Evolutionary conservation across 2,329 filamentous ascomycete species (phyloP).

Genomic region (Aureobasidium sp.): DNA sequence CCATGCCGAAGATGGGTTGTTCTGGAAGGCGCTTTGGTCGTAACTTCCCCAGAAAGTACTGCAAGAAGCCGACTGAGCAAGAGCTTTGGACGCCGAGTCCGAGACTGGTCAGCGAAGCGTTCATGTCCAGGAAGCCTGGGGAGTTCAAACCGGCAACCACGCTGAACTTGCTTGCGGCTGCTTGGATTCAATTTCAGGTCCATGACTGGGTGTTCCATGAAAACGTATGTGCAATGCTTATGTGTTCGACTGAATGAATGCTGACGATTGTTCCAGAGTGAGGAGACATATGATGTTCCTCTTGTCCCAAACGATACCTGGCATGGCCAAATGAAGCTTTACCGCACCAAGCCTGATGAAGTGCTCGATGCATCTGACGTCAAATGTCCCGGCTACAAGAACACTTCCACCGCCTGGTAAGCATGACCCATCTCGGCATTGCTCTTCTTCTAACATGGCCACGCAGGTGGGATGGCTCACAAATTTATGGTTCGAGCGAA

Average conservation of each 20-base stretch:
- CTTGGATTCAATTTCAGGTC: constrained; percentile 45
- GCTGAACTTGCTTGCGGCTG: constrained; percentile 41
- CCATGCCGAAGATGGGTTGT: constrained; percentile 40
- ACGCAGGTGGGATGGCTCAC: constrained; percentile 42
- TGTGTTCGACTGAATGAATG: not conserved
- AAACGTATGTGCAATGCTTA: not conserved
- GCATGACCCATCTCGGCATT: not conserved
- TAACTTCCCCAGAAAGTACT: constrained; percentile 35
- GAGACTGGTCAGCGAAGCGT: constrained; percentile 35
- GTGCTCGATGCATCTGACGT: constrained; percentile 32
- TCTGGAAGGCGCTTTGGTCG: constrained; percentile 40
- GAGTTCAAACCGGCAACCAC: constrained; percentile 40
- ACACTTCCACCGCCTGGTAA: constrained; percentile 20
- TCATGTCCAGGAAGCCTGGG: constrained; percentile 33
- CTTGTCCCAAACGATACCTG: constrained; percentile 32
- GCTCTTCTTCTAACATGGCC: not conserved
- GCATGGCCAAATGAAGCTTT: constrained; percentile 31
- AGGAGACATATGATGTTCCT: constrained; percentile 24
- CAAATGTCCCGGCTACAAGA: constrained; percentile 36
- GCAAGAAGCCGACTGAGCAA: constrained; percentile 33
- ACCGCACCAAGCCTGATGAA: constrained; percentile 31
- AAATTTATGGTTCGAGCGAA: constrained; percentile 41
- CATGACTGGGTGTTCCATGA: constrained; percentile 33
- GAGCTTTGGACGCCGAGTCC: constrained; percentile 40
- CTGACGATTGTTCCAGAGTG: not conserved